These are phyloP conservation scores for Torulaspora gathmanii DNA, from an alignment of 805 yeast species.

Conservation along the genomic window DNA sequence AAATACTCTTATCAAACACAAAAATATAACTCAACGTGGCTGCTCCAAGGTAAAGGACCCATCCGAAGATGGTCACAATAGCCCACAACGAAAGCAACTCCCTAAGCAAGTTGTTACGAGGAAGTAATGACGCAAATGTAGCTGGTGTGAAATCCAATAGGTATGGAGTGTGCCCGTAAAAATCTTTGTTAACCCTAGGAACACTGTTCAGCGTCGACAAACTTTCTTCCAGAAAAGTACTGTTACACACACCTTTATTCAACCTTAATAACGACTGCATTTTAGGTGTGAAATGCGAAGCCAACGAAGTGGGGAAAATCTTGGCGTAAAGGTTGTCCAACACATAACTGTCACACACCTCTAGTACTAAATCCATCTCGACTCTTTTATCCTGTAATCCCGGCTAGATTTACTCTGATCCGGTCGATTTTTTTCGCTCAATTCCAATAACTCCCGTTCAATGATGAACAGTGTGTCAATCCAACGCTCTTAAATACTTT, in stretches of 20 bases:
- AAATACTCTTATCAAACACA: conserved; percentile 81
- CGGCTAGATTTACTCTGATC: too few species aligned
- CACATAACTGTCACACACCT: conserved; percentile 63
- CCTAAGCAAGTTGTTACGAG: conserved; percentile 69
- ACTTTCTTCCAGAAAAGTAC: conserved; percentile 23
- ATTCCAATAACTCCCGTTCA: too few species aligned
- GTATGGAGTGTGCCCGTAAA: conserved; percentile 59
- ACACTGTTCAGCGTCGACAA: conserved; percentile 13
- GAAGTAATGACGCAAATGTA: conserved; percentile 62
- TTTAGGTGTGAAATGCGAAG: conserved; percentile 34
- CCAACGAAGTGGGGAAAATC: conserved; percentile 55
- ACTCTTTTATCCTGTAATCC: background rate
- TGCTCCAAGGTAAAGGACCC: conserved; percentile 68
- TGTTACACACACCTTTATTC: conserved; percentile 25
- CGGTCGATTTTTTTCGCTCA: too few species aligned
- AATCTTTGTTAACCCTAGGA: conserved; percentile 35
- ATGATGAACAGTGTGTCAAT: background rate
- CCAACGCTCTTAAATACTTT: background rate
- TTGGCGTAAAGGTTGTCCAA: conserved; percentile 74
- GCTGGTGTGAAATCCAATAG: conserved; percentile 52
- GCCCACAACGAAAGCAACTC: conserved; percentile 62
- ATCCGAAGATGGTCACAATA: conserved; percentile 77
- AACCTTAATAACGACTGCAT: conserved; percentile 22
- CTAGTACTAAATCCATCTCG: conserved; percentile 86
- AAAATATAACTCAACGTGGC: conserved; percentile 75